Base-by-base conservation (phyloP, 257 asterid genomes). In the Rhazya stricta region DNA sequence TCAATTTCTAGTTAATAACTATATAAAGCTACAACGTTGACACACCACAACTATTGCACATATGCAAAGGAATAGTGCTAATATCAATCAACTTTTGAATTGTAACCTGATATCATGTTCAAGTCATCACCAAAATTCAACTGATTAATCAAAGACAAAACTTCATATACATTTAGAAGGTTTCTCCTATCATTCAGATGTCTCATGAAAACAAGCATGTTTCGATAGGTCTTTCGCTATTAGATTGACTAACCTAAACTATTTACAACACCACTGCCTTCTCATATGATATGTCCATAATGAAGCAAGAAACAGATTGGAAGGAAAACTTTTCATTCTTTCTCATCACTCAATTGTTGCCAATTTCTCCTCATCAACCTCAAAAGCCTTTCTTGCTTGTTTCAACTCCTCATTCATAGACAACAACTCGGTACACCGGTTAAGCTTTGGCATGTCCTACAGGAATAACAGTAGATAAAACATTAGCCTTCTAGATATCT, bases 321-420 rank as follows among this genome's bases (percentile, higher is more conserved):
- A 66, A 51, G 71, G 16, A 23, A 12, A 18, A 61, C 29, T 10
- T 9, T 41, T 27, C 36, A 9, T 12, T 8, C 27, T 4, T 11
- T 7, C 25, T 41, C 34, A 58, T 89, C 81, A 90, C 81, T 90
- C 96, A 71, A 74, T 58, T 50, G 91, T 72, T 12, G 90, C 94
- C 74, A 94, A 77, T 83, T 90, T 91, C 86, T 94, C 98, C 83
- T 92, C 97, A 67, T 92, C 97, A 12, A 87, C 88, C 69, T 88
- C 93, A 9, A 90, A 92, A 50, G 92, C 91, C 75, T 89, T 90
- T 80, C 97, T 89, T 18, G 97, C 97, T 82, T 92, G 97, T 84
- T 94, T 90, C 81, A 92, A 84, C 79, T 94, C 97, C 81, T 92
- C 96, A 68, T 94, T 88, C 97, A 92, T 94, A 1, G 92, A 83